Conservation (phyloP, 345 rosid species). For the Salix viminalis region DNA sequence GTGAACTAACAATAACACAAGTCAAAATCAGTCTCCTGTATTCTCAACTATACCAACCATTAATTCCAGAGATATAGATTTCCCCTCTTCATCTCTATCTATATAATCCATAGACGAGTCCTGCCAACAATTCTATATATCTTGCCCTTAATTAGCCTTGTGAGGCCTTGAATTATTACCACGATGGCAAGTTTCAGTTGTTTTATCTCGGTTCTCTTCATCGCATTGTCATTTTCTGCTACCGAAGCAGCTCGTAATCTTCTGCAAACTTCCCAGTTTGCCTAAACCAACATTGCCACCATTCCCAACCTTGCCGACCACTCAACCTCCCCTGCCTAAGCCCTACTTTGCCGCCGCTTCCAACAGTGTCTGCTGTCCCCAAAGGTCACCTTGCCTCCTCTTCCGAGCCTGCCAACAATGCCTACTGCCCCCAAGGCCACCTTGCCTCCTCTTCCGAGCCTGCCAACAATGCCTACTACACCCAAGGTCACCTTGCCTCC, state of each 20-base stretch:
- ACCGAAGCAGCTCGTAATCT: slow-evolving; percentile 29
- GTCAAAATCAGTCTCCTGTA: not conserved
- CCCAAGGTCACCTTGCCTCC: slow-evolving; percentile 15
- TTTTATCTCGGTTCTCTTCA: not conserved
- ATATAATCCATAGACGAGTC: not conserved
- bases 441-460: slow-evolving; percentile 21
- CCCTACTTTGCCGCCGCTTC: slow-evolving; percentile 2
- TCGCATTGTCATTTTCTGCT: slow-evolving; percentile 13
- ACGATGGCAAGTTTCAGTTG: not conserved
- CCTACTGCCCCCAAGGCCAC: slow-evolving; percentile 11
- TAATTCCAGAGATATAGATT: not conserved
- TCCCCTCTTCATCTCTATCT: not conserved
- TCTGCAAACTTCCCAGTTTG: slow-evolving; percentile 10
- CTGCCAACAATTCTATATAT: not conserved
- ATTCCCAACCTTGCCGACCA: slow-evolving; percentile 15
- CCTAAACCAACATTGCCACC: slow-evolving; percentile 12
- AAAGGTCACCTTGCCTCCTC: slow-evolving; percentile 8
- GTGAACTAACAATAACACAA: not conserved
- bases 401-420: slow-evolving; percentile 16
- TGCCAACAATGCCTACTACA: slow-evolving; percentile 1
- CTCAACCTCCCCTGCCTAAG: slow-evolving; percentile 16
- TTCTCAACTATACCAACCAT: not conserved
- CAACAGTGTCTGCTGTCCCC: slow-evolving; percentile 7
- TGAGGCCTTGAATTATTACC: not conserved
- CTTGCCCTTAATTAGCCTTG: not conserved